phyloP scores from a whole-genome alignment of 345 rosid species.

The Raphanus sativus region DNA sequence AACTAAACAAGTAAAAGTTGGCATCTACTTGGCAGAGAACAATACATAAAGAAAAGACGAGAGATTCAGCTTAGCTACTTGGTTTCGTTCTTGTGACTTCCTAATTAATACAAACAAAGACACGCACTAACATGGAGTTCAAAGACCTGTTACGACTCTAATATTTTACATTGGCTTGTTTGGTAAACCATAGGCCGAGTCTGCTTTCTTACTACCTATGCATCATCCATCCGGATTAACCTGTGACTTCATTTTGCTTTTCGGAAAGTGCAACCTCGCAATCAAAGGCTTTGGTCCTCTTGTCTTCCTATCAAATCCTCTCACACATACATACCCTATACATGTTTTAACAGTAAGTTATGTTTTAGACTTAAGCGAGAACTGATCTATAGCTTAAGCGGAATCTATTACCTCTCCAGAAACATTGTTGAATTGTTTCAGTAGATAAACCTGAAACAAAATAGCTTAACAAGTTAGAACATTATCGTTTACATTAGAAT shows the following conservation, averaged over 20 bases:
- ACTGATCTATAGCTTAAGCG: conserved; percentile 3
- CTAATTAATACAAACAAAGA: neutral
- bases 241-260: conserved; percentile 52
- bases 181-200: neutral
- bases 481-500: neutral
- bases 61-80: conserved; percentile 12
- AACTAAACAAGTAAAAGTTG: neutral
- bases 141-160: neutral
- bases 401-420: conserved; percentile 76
- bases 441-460: conserved; percentile 64
- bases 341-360: neutral
- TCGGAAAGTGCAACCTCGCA: conserved; percentile 84
- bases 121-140: neutral
- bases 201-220: neutral
- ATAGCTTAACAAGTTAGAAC: neutral
- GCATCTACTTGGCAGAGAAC: neutral
- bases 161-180: conserved; percentile 7
- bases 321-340: conserved; percentile 89
- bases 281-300: conserved; percentile 76
- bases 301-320: conserved; percentile 74
- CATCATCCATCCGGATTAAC: neutral
- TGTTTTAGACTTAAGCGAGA: neutral
- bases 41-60: neutral
- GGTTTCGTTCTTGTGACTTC: neutral
- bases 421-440: conserved; percentile 81